Conservation (phyloP, 169 alveolate species). For the Miamiensis avidus region DNA sequence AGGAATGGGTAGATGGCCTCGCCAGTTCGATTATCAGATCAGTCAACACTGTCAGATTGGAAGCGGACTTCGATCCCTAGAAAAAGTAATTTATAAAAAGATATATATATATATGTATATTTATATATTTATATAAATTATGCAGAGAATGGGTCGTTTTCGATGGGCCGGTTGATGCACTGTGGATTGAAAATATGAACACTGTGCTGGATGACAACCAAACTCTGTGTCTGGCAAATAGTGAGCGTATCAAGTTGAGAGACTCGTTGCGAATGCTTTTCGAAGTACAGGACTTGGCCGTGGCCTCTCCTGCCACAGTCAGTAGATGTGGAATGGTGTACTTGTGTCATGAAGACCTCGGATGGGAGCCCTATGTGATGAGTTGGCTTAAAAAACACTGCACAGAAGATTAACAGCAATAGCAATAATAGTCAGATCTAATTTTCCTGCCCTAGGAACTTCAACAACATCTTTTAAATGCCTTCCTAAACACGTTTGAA, state of each 20-base stretch:
- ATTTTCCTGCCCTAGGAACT: neutral
- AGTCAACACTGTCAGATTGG: conserved; percentile 40
- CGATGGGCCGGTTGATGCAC: conserved; percentile 93
- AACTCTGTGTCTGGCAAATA: conserved; percentile 80
- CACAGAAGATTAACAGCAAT: conserved; percentile 32
- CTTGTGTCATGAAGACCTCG: conserved; percentile 71
- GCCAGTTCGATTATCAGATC: conserved; percentile 75
- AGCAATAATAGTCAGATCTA: neutral
- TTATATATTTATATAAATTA: too few relatives aligned
- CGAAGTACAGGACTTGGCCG: conserved; percentile 75
- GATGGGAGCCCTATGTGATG: conserved; percentile 74
- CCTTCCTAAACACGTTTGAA: conserved; percentile 46
- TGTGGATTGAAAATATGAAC: conserved; percentile 93
- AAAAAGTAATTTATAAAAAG: too few relatives aligned
- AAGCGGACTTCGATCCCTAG: conserved; percentile 65
- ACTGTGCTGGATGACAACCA: conserved; percentile 91
- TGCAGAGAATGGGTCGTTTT: conserved; percentile 85
- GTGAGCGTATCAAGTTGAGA: conserved; percentile 74
- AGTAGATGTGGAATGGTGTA: conserved; percentile 74
- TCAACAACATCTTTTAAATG: neutral
- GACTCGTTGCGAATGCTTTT: conserved; percentile 77
- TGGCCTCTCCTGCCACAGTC: conserved; percentile 79
- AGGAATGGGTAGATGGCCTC: conserved; percentile 92
- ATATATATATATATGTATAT: too few relatives aligned
- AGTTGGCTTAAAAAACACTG: conserved; percentile 70